Evolutionary conservation across 2,329 filamentous ascomycete genomes (phyloP).

Genomic region (Pyrenophora teres): DNA sequence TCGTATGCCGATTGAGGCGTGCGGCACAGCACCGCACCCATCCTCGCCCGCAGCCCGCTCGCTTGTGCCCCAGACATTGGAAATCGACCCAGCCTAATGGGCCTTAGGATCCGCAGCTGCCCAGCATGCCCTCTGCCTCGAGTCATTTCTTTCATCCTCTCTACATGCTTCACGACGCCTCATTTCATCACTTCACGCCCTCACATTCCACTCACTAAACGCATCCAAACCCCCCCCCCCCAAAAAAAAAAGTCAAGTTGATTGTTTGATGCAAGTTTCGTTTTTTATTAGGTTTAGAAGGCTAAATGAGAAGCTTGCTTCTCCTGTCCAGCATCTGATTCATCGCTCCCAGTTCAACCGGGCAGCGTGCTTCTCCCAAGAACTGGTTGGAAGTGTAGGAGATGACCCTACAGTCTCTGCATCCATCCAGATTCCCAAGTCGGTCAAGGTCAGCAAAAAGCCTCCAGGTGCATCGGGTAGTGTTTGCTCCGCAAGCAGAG

Average conservation of each 20-base stretch:
- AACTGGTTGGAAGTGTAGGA: constrained; percentile 58
- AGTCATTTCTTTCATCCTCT: not conserved
- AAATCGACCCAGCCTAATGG: constrained; percentile 7
- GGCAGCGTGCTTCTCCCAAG: constrained; percentile 45
- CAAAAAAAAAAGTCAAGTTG: not conserved
- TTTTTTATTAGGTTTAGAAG: constrained; percentile 48
- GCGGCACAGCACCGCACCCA: constrained; percentile 12
- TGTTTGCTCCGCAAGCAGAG: constrained; percentile 48
- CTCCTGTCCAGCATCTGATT: constrained; percentile 58
- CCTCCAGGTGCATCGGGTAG: constrained; percentile 40
- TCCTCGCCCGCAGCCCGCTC: not conserved
- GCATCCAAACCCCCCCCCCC: not conserved
- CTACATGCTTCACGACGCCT: too few relatives aligned
- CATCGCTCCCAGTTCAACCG: constrained; percentile 43
- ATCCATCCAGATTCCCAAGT: constrained; percentile 14
- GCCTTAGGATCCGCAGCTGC: not conserved
- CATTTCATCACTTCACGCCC: too few relatives aligned
- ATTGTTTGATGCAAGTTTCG: constrained; percentile 19
- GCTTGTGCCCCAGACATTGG: constrained; percentile 5
- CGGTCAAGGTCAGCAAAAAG: constrained; percentile 36
- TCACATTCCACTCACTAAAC: not conserved
- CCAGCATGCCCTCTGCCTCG: not conserved
- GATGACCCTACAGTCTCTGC: constrained; percentile 57
- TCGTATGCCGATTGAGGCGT: not conserved
- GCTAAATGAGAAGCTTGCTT: constrained; percentile 49